These are phyloP conservation scores for Calonectria pteridis DNA, from an alignment of 2,329 filamentous ascomycete genomes.

Conservation along the genomic window DNA sequence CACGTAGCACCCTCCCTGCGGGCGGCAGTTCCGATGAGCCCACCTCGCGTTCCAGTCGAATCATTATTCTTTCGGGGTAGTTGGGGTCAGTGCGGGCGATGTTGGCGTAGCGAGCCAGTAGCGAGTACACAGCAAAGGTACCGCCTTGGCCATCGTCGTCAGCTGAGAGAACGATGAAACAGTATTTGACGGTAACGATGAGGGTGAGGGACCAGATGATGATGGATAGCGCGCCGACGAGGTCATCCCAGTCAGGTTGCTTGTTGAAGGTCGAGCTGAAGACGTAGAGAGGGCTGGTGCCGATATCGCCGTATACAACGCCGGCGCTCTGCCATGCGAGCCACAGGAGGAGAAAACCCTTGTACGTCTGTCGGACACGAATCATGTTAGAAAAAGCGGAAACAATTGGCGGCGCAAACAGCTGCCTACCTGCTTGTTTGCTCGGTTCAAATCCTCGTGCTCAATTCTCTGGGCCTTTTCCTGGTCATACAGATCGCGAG, in stretches of 20 bases:
- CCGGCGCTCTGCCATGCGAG: conserved; percentile 75
- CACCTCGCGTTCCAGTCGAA: conserved; percentile 70
- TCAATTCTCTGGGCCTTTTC: conserved; percentile 47
- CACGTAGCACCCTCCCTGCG: conserved; percentile 65
- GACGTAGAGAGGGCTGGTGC: conserved; percentile 76
- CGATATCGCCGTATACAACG: conserved; percentile 79
- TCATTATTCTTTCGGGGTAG: conserved; percentile 58
- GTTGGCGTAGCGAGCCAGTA: conserved; percentile 71
- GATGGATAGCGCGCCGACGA: conserved; percentile 75
- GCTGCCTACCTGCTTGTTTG: conserved; percentile 44
- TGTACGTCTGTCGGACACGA: conserved; percentile 41
- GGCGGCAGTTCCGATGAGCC: conserved; percentile 67
- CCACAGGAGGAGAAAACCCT: conserved; percentile 50
- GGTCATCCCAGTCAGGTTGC: conserved; percentile 67
- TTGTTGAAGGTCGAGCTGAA: conserved; percentile 75
- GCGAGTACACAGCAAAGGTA: conserved; percentile 75
- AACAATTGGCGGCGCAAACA: not conserved
- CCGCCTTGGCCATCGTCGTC: conserved; percentile 80
- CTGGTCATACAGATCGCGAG: conserved; percentile 45
- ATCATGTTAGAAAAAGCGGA: conserved; percentile 23
- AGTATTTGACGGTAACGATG: conserved; percentile 78
- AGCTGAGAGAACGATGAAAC: conserved; percentile 73
- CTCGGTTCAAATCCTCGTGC: conserved; percentile 44
- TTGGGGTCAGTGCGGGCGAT: conserved; percentile 72
- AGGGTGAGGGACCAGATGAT: conserved; percentile 78